Conservation (phyloP, 176 grass and related monocot genomes). For the bread wheat (Triticum aestivum) region DNA sequence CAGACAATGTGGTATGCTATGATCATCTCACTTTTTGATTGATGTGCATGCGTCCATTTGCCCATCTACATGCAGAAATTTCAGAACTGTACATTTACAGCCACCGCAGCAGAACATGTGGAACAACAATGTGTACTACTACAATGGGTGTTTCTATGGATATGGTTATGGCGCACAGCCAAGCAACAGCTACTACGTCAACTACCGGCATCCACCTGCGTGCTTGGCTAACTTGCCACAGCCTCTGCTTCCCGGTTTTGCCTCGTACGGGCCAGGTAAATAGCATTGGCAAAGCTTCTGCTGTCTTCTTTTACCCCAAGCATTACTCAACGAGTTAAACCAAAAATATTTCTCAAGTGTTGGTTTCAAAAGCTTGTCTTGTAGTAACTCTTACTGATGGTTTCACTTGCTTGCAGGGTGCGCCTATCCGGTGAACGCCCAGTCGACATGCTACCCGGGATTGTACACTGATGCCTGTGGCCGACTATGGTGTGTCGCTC, state of each 20-base stretch:
- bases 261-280: background rate
- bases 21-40: background rate
- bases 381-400: background rate
- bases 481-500: background rate
- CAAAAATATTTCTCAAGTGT: too few species aligned
- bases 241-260: background rate
- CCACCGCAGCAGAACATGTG: background rate
- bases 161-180: background rate
- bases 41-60: background rate
- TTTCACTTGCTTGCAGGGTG: background rate
- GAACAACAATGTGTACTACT: background rate
- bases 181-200: background rate
- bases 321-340: background rate
- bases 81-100: background rate
- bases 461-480: background rate
- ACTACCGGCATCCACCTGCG: background rate
- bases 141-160: background rate
- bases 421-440: background rate
- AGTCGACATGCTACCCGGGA: background rate
- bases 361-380: too few species aligned
- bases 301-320: background rate
- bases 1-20: background rate
- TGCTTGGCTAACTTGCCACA: background rate
- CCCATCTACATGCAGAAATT: background rate
- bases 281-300: background rate